A percentile compares a stretch with the other conserved stretches of the same genome.
Evolutionary conservation across 441 rosid species (phyloP).

Genomic region (Populus hybrid): DNA sequence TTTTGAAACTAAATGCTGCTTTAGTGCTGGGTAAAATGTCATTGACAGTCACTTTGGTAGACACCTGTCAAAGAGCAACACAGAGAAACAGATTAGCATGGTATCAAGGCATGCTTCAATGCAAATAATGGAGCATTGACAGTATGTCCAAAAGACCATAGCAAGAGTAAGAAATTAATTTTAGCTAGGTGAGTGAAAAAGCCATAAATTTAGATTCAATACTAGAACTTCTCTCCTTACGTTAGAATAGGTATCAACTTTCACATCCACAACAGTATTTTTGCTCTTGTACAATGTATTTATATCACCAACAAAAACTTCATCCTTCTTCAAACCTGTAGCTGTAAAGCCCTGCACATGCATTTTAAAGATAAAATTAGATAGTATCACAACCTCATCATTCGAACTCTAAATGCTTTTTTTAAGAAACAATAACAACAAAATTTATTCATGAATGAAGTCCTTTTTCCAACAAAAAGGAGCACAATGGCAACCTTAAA

Average conservation of each 20-base stretch:
- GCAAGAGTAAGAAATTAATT: background rate
- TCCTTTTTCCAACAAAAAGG: background rate
- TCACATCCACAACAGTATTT: slow-evolving; percentile 64
- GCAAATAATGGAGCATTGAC: slow-evolving; percentile 5
- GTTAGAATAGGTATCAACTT: slow-evolving; percentile 66
- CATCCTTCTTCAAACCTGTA: slow-evolving; percentile 65
- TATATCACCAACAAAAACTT: slow-evolving; percentile 66
- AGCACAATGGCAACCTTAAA: background rate
- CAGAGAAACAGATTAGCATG: slow-evolving; percentile 11
- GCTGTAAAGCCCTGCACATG: slow-evolving; percentile 70
- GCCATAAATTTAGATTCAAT: slow-evolving; percentile 9
- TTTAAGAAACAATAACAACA: background rate
- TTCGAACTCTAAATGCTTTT: background rate
- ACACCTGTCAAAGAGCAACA: slow-evolving; percentile 41
- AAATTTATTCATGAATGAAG: background rate
- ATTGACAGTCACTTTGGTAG: slow-evolving; percentile 59
- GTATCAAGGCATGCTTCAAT: background rate
- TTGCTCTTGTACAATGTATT: slow-evolving; percentile 57
- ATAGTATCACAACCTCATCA: background rate
- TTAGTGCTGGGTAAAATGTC: slow-evolving; percentile 56
- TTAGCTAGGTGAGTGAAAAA: background rate
- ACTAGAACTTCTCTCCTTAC: slow-evolving; percentile 34
- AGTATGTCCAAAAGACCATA: background rate
- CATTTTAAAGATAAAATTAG: slow-evolving; percentile 16
- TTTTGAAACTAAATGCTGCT: slow-evolving; percentile 58